Conservation (phyloP, 805 yeast genomes). For the Kluyveromyces siamensis region DNA sequence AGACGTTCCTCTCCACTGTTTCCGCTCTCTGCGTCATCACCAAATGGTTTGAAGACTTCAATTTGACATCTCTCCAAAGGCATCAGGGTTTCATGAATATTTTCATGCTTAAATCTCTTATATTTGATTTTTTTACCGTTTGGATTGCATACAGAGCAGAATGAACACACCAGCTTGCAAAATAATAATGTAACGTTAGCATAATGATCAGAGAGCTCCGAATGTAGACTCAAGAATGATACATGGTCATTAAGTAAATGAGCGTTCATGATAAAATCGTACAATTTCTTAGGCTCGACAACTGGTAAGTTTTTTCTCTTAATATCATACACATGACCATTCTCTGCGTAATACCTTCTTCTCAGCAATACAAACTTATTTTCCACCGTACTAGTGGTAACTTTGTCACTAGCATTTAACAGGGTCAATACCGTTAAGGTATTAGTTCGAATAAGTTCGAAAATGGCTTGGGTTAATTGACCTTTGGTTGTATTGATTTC, state of each 20-base stretch:
- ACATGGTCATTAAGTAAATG: slow-evolving; percentile 27
- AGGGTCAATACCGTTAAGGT: slow-evolving; percentile 15
- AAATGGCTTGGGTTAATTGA: slow-evolving; percentile 19
- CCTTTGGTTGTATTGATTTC: slow-evolving; percentile 13
- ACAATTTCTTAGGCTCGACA: slow-evolving; percentile 23
- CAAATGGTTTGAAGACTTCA: slow-evolving; percentile 22
- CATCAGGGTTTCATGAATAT: slow-evolving; percentile 13
- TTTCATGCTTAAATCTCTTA: slow-evolving; percentile 10
- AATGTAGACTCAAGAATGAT: slow-evolving; percentile 10
- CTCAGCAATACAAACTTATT: slow-evolving; percentile 14
- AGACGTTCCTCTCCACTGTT: slow-evolving; percentile 2
- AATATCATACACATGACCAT: slow-evolving; percentile 16
- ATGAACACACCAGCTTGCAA: slow-evolving; percentile 11
- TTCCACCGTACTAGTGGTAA: slow-evolving; percentile 12
- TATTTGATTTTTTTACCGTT: slow-evolving; percentile 7
- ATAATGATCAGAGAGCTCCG: slow-evolving; percentile 11
- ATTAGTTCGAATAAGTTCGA: slow-evolving; percentile 17
- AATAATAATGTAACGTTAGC: slow-evolving; percentile 21
- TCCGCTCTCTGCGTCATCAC: neutral
- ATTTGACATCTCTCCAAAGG: slow-evolving; percentile 24
- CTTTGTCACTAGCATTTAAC: slow-evolving; percentile 11
- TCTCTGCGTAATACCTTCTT: slow-evolving; percentile 17
- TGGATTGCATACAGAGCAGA: slow-evolving; percentile 25
- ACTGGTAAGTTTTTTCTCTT: slow-evolving; percentile 16
- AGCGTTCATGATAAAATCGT: slow-evolving; percentile 21